These are phyloP conservation scores for Pseudogymnoascus sp. DNA, from an alignment of 2,329 filamentous ascomycete genomes.

Conservation along the genomic window DNA sequence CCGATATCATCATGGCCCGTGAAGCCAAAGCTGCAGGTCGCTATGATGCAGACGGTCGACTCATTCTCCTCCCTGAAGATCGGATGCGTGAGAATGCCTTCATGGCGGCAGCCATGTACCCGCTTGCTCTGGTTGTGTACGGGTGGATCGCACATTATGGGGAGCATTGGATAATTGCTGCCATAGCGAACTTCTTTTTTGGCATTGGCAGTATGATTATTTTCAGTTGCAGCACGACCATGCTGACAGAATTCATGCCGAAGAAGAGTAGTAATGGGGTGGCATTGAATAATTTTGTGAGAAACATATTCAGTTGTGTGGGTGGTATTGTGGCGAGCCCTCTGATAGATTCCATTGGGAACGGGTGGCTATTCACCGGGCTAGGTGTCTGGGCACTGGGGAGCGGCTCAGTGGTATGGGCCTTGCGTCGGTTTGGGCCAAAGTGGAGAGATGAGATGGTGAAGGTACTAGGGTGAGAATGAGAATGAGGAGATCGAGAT, in stretches of 20 bases:
- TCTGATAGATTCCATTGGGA: slow-evolving; percentile 60
- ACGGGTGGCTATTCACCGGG: slow-evolving; percentile 68
- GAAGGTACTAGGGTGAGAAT: slow-evolving; percentile 16
- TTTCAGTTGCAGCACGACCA: slow-evolving; percentile 50
- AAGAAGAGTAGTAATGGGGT: slow-evolving; percentile 62
- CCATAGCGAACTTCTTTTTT: slow-evolving; percentile 64
- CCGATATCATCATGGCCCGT: slow-evolving; percentile 71
- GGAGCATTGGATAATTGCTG: slow-evolving; percentile 54
- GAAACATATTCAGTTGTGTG: slow-evolving; percentile 70
- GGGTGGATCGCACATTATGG: slow-evolving; percentile 64
- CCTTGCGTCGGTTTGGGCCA: slow-evolving; percentile 51
- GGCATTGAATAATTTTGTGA: slow-evolving; percentile 71
- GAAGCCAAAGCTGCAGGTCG: slow-evolving; percentile 63
- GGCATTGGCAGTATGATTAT: slow-evolving; percentile 67
- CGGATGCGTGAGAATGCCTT: slow-evolving; percentile 76
- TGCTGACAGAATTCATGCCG: slow-evolving; percentile 80
- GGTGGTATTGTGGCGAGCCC: slow-evolving; percentile 63
- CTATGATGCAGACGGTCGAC: slow-evolving; percentile 56
- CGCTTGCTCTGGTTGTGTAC: slow-evolving; percentile 62
- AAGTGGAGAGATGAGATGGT: slow-evolving; percentile 60
- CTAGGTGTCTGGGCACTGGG: slow-evolving; percentile 40
- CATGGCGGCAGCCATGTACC: slow-evolving; percentile 64
- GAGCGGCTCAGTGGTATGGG: slow-evolving; percentile 50
- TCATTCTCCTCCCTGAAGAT: slow-evolving; percentile 68
- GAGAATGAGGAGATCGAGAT: slow-evolving; percentile 13